A percentile compares a stretch with the other conserved stretches of the same genome.
These are phyloP conservation scores for Ceratobasidium sp. DNA, from an alignment of 1,284 basidiomycete species.

Conservation along the genomic window DNA sequence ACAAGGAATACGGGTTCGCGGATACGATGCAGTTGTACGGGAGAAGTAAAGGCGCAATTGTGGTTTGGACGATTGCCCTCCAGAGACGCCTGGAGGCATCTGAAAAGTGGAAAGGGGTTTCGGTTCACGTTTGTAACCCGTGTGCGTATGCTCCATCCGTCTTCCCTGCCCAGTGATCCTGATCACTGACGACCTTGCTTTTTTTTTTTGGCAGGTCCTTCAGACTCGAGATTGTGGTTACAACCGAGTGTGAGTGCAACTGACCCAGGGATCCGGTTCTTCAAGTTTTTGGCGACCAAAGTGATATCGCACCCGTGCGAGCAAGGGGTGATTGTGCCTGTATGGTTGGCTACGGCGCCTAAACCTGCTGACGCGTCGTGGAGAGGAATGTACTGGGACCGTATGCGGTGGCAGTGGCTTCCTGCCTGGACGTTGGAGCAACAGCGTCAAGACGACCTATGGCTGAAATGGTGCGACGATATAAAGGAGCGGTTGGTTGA, in stretches of 20 bases:
- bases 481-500: neutral
- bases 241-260: neutral
- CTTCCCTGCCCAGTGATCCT: neutral
- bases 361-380: slow-evolving; percentile 1
- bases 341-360: slow-evolving; percentile 33
- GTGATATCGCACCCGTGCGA: neutral
- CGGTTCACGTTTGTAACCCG: slow-evolving; percentile 38
- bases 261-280: neutral
- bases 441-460: slow-evolving; percentile 9
- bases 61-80: slow-evolving; percentile 37
- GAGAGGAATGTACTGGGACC: slow-evolving; percentile 38
- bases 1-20: neutral
- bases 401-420: slow-evolving; percentile 24
- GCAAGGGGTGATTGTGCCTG: slow-evolving; percentile 29
- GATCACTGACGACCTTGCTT: too few relatives aligned
- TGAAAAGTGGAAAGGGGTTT: slow-evolving; percentile 34
- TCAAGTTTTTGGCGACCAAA: neutral
- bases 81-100: slow-evolving; percentile 16
- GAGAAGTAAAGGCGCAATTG: slow-evolving; percentile 38
- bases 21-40: slow-evolving; percentile 30
- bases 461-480: slow-evolving; percentile 36
- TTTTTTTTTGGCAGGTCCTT: slow-evolving; percentile 36
- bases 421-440: slow-evolving; percentile 32
- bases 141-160: slow-evolving; percentile 28
- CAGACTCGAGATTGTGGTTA: slow-evolving; percentile 7